phyloP scores from a whole-genome alignment of 129 eudicot species.

The Flaveria trinervia region DNA sequence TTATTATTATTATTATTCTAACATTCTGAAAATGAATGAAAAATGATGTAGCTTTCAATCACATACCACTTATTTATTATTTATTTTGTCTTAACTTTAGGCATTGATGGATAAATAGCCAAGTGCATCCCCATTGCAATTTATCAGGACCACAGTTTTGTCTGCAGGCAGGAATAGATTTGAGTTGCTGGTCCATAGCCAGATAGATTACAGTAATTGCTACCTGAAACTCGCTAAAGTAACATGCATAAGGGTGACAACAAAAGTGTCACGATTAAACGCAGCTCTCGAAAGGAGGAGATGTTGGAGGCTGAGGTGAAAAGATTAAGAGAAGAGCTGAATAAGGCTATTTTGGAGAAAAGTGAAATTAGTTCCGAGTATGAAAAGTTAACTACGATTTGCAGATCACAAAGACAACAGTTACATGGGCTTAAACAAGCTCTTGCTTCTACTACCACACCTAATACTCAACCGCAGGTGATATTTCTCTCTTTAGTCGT shows the following conservation, averaged over 20 bases:
- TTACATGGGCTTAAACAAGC: slow-evolving; percentile 76
- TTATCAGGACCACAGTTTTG: not conserved
- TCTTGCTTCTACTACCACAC: slow-evolving; percentile 61
- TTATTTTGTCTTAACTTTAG: too few species aligned
- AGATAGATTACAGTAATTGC: not conserved
- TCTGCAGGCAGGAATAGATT: not conserved
- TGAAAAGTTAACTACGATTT: slow-evolving; percentile 74
- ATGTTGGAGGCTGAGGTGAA: slow-evolving; percentile 58
- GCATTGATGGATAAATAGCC: not conserved
- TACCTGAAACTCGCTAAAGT: not conserved
- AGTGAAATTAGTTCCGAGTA: slow-evolving; percentile 68
- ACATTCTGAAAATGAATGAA: too few species aligned
- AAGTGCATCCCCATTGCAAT: not conserved
- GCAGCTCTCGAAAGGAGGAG: slow-evolving; percentile 42
- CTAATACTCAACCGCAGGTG: slow-evolving; percentile 47
- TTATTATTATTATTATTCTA: too few species aligned
- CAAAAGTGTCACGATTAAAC: not conserved
- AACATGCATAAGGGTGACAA: not conserved
- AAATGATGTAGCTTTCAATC: too few species aligned
- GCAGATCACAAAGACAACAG: slow-evolving; percentile 87
- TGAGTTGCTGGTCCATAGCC: not conserved
- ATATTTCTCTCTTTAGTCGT: not conserved
- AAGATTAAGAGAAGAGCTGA: slow-evolving; percentile 61
- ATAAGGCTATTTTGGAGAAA: slow-evolving; percentile 59
- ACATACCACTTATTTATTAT: too few species aligned